Base-by-base conservation (phyloP, 495 filamentous ascomycete species). In the Venustampulla echinocandica region DNA sequence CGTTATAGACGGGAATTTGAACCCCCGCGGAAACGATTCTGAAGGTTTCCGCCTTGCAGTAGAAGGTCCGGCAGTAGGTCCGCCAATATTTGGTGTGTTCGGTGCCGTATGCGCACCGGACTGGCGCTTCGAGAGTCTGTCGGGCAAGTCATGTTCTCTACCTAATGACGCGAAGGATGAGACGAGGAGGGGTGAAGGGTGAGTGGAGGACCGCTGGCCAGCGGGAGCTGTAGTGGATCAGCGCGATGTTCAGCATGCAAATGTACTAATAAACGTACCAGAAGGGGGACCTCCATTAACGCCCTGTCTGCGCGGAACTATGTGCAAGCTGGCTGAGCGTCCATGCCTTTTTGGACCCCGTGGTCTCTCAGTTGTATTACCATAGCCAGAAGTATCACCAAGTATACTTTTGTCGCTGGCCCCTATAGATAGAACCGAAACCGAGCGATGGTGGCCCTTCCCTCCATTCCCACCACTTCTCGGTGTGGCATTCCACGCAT, bases 361-460 rank as follows among this genome's bases (percentile, higher is more conserved):
- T n/a, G 74, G 59, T 14, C 48, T 28, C 17, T 56, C 57, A 24
- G 44, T 10, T 6, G 41, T 20, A 25, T 46, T 48, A 42, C 30
- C 33, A 59, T 69, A 63, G 7, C 10, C 37, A 56, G 68, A 62
- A 62, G 72, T 47, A 54, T 62, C 53, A 58, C 69, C 65, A 44
- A 60, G 56, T 33, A 57, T 50, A 35, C 59, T 52, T 6, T 67
- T 69, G 21, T 83, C 76, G 44, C 80, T 79, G 39, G 76, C 81
- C 13, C 86, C 86, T 52, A 97, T 75, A 4, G 92, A 97, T 17
- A 96, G 78, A 51, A 98, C 97, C n/a, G 92, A 96, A 23, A 98
- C 76, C 0, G 90, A 95, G 59, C 90, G 66, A 49, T 73, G 75
- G 49, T 81, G 78, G 53, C 43, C 66, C 9, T 39, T 19, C n/a